Base-by-base conservation (phyloP, 768 basidiomycete genomes). In the Collybia nuda region DNA sequence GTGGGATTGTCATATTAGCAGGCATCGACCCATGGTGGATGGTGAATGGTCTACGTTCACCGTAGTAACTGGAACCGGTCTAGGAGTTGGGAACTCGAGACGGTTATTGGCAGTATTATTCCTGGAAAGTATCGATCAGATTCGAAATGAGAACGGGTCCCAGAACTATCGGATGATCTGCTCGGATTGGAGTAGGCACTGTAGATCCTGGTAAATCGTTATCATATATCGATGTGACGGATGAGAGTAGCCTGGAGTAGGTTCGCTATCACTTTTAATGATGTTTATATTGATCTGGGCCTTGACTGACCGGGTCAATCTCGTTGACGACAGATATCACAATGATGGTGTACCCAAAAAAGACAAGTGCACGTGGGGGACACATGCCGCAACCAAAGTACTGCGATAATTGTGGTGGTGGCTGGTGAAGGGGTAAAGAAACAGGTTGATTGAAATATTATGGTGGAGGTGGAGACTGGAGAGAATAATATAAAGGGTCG, bases 221-320 rank as follows among this genome's bases (percentile, higher is more conserved):
- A 58, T 58, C 57, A 51, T 32, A 11, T 45, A 57, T 54, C 50
- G 43, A 52, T 54, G 29, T 43, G 46, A 53, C 48, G 41, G 52
- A 49, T 53, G 48, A n/a, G 44, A 19, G 35, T 29, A 37, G 44
- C 24, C 28, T 11, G 19, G 14, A 32, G 32, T 11, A 4, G 12
- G 9, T 32, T 32, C 32, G 12, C 32, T 32, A 32, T 32, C 32
- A 32, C 32, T 32, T 32, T 9, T 32, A 32, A 32, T 32, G 32
- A 32, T 32, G 12, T 32, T 14, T 32, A 11, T 32, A 11, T 32
- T 11, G 32, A 32, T 32, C 32, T 32, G 28, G 28, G 28, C 28
- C 28, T 28, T 28, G 28, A 28, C n/a, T 40, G 40, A 40, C 40
- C 32, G 48, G 11, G 40, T 22, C 32, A 41, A 39, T 56, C 21